These are phyloP conservation scores for Venturia nashicola DNA, from an alignment of 2,329 filamentous ascomycete species.

Conservation along the genomic window DNA sequence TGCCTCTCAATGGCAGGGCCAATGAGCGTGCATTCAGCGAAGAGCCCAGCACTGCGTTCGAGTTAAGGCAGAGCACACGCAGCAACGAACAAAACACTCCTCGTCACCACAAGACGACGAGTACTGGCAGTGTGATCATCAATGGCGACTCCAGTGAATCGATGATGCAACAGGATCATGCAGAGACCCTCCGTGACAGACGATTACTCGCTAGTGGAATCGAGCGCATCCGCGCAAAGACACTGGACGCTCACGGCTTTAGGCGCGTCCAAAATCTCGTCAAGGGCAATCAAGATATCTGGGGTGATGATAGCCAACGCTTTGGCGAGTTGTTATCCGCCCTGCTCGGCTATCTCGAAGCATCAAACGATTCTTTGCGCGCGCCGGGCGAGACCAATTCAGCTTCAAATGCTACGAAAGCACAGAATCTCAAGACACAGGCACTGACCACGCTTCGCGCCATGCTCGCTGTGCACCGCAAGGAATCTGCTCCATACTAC, in stretches of 20 bases:
- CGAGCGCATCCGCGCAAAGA: conserved; percentile 55
- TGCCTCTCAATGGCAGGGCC: conserved; percentile 37
- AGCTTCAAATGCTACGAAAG: conserved; percentile 46
- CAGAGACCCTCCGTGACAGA: conserved; percentile 31
- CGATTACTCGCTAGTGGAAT: conserved; percentile 64
- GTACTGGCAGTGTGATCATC: conserved; percentile 22
- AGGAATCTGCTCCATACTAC: conserved; percentile 55
- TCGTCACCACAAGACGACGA: conserved; percentile 25
- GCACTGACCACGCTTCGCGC: conserved; percentile 62
- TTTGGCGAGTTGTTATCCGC: conserved; percentile 56
- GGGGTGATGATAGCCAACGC: conserved; percentile 55
- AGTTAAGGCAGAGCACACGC: conserved; percentile 7
- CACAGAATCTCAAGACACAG: conserved; percentile 61
- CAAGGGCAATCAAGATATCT: conserved; percentile 46
- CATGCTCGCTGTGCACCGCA: conserved; percentile 55
- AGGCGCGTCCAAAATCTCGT: conserved; percentile 65
- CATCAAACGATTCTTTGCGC: conserved; percentile 28
- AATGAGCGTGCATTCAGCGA: conserved; percentile 7
- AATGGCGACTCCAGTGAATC: conserved; percentile 13
- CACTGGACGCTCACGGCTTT: conserved; percentile 72
- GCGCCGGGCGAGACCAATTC: conserved; percentile 26
- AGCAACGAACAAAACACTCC: conserved; percentile 16
- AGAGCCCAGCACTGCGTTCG: neutral
- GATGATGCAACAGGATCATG: conserved; percentile 21
- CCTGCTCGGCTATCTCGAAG: conserved; percentile 60